Conservation (phyloP, 306 rosid genomes). For the Dalbergia cultrata region DNA sequence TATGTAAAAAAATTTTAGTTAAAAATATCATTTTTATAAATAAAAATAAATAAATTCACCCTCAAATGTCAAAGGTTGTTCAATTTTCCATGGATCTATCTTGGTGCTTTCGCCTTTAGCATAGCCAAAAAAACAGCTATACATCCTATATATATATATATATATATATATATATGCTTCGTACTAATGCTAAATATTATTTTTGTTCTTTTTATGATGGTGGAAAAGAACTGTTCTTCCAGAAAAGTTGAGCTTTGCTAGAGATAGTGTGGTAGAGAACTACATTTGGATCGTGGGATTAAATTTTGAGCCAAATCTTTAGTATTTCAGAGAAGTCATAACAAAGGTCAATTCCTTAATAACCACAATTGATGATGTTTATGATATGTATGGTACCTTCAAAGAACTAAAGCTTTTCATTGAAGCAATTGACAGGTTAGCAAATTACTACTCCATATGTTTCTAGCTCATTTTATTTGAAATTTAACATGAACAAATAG, state of each 20-base stretch:
- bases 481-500: not conserved
- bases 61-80: not conserved
- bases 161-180: too few relatives aligned
- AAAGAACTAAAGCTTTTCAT: conserved; percentile 42
- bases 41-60: too few relatives aligned
- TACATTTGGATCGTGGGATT: conserved; percentile 39
- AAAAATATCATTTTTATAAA: too few relatives aligned
- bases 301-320: conserved; percentile 5
- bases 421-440: conserved; percentile 31
- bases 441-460: not conserved
- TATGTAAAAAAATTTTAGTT: too few relatives aligned
- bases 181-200: not conserved
- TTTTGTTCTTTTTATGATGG: conserved; percentile 25
- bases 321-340: not conserved
- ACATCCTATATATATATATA: too few relatives aligned
- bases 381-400: conserved; percentile 36
- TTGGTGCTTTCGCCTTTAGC: not conserved
- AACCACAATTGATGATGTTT: conserved; percentile 30
- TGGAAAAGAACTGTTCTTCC: conserved; percentile 25
- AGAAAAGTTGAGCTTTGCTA: conserved; percentile 28
- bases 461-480: not conserved
- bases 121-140: not conserved
- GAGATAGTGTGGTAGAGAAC: conserved; percentile 36
- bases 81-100: not conserved
- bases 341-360: not conserved